Percentiles rank a stretch among this genome's conserved stretches.
Evolutionary conservation across 352 stramenopile species (phyloP).

Genomic region (Globisporangium parvum): DNA sequence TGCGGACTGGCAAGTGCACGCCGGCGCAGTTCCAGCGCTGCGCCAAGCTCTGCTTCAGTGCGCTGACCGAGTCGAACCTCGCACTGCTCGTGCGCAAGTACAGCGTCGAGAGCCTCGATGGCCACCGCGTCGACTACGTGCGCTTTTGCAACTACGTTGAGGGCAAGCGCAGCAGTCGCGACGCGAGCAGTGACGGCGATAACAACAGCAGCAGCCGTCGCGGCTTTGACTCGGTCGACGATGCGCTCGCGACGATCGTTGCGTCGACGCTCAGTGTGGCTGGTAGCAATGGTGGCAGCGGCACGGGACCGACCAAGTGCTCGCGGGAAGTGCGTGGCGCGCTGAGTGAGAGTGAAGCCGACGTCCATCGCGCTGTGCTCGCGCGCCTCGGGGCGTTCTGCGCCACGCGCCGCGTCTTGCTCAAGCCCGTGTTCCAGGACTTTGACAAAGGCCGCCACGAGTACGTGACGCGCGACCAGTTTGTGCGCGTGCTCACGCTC

Average conservation of each 20-base stretch:
- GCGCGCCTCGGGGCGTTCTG: conserved; percentile 54
- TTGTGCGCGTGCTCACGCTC: conserved; percentile 75
- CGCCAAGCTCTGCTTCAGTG: conserved; percentile 69
- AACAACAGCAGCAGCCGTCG: no score
- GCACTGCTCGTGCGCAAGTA: conserved; percentile 61
- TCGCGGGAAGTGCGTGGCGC: conserved; percentile 56
- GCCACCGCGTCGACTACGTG: conserved; percentile 70
- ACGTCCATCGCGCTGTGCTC: conserved; percentile 48
- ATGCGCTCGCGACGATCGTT: conserved; percentile 38
- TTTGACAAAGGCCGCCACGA: conserved; percentile 74
- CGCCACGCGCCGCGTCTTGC: conserved; percentile 47
- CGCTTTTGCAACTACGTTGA: conserved; percentile 66
- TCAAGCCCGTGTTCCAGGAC: conserved; percentile 81
- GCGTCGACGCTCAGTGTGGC: conserved; percentile 10
- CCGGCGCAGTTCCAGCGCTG: conserved; percentile 76
- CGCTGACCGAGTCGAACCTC: conserved; percentile 57
- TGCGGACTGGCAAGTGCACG: conserved; percentile 69
- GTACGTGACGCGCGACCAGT: conserved; percentile 77
- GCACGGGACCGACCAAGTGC: conserved; percentile 30
- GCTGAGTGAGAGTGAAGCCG: conserved; percentile 38
- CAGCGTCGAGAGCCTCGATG: conserved; percentile 27
- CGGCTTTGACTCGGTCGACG: conserved; percentile 13
- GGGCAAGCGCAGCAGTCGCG: conserved; percentile 25
- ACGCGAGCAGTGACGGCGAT: conserved; percentile 15
- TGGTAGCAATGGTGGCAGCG: no score